Evolutionary conservation across 192 early-diverging fungal species (phyloP), one percentile per base, ranked within the genome.

Genomic region (Backusella sp.): DNA sequence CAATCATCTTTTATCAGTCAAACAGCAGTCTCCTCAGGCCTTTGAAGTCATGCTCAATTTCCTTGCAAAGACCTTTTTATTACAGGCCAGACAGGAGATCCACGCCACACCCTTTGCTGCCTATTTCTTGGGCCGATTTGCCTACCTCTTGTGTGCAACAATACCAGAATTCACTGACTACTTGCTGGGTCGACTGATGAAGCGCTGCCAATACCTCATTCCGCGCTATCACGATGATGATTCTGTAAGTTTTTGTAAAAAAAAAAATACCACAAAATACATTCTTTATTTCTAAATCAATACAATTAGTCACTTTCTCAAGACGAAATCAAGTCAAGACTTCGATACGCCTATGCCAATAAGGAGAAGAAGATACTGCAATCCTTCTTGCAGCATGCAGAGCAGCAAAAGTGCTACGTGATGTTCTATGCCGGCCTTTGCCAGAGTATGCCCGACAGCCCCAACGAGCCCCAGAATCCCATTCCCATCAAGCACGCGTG

Each of bases 51-150:
- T 85, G 23, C 74, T 93, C 79, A 89, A 91, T 53, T 67, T 84
- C 39, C 49, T 84, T 2, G 84, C 89, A 6, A 93, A 93, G 70
- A 72, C 80, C 34, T 30, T 35, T 3, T 78, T 89, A 87, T 82
- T 87, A 84, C 93, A 96, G 88, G 86, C 89, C 11, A 90, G 90
- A 74, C 87, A 77, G 3, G 95, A 96, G 71, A 83, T 91, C 0
- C 80, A 88, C 15, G 91, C 92, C 3, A 87, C 86, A 46, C 75
- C 77, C 0, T 72, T 81, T 21, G 84, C 87, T 2, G 92, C 93
- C 1, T 93, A 89, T 65, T 90, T 92, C 6, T 46, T 94, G 6
- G 94, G 91, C 6, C 79, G 89, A 59, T 82, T 94, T 2, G 81
- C 84, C 26, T 85, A 92, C 19, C 65, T 92, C 68, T 59, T 95